Percentiles rank a stretch among this genome's conserved stretches.
phyloP scores from a whole-genome alignment of 2,329 filamentous ascomycete genomes.

The Colletotrichum tofieldiae region DNA sequence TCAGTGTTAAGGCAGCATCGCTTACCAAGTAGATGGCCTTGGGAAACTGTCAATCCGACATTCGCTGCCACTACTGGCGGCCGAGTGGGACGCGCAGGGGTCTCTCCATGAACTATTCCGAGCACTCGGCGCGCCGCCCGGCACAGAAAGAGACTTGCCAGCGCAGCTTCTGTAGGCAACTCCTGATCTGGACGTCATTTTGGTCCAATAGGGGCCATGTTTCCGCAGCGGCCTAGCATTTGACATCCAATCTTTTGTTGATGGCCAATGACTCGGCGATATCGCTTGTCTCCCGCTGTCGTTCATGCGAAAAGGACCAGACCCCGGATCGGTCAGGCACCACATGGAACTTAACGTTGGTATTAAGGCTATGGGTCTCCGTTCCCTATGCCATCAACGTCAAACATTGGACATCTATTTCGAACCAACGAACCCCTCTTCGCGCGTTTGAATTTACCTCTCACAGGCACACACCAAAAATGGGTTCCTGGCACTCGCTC shows the following conservation, averaged over 20 bases:
- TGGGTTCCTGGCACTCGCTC: slow-evolving; percentile 12
- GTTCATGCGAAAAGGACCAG: slow-evolving; percentile 30
- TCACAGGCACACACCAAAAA: slow-evolving; percentile 30
- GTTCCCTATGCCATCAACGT: slow-evolving; percentile 14
- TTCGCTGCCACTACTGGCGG: slow-evolving; percentile 4
- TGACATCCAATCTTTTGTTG: background rate
- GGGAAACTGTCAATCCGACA: slow-evolving; percentile 3
- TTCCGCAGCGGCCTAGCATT: background rate
- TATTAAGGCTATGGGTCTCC: slow-evolving; percentile 22
- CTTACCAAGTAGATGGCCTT: slow-evolving; percentile 30
- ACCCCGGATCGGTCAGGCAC: slow-evolving; percentile 18
- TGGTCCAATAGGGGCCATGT: background rate
- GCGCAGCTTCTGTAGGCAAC: background rate
- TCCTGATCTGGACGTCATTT: background rate
- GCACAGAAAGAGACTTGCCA: background rate
- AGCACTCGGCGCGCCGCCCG: slow-evolving; percentile 6
- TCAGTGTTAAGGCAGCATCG: slow-evolving; percentile 17
- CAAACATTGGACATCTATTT: slow-evolving; percentile 30
- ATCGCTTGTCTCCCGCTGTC: slow-evolving; percentile 22
- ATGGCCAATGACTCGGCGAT: slow-evolving; percentile 32
- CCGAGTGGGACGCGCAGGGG: slow-evolving; percentile 15
- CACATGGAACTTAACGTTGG: slow-evolving; percentile 31
- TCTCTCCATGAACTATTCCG: slow-evolving; percentile 26
- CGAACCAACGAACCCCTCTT: slow-evolving; percentile 1
- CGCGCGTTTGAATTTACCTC: slow-evolving; percentile 27